Conservation (phyloP, 2,329 filamentous ascomycete species). For the Stachybotrys chartarum region DNA sequence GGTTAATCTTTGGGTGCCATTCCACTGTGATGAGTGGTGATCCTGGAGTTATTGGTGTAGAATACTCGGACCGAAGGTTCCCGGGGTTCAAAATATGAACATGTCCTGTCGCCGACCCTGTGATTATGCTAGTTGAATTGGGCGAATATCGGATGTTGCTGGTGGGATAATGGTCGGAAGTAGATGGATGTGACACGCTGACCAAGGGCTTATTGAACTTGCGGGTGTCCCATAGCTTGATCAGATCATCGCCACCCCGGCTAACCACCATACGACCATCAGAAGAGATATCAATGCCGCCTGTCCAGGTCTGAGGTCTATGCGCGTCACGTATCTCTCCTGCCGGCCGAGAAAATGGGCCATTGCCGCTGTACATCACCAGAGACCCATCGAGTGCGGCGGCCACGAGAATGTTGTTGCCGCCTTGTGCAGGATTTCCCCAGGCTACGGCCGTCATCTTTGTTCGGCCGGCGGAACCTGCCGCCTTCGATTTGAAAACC, state of each 20-base stretch:
- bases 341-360: conserved; percentile 73
- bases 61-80: conserved; percentile 75
- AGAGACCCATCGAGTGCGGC: conserved; percentile 84
- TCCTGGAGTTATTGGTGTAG: conserved; percentile 82
- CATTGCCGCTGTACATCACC: conserved; percentile 86
- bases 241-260: conserved; percentile 80
- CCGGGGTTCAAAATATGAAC: conserved; percentile 92
- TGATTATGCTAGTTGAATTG: conserved; percentile 75
- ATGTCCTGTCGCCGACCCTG: conserved; percentile 77
- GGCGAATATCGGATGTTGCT: conserved; percentile 88
- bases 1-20: conserved; percentile 94
- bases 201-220: conserved; percentile 91
- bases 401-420: conserved; percentile 69
- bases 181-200: conserved; percentile 70
- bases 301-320: conserved; percentile 77
- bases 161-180: conserved; percentile 74
- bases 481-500: conserved; percentile 88
- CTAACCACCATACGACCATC: conserved; percentile 90
- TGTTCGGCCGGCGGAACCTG: conserved; percentile 80
- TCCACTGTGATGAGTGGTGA: conserved; percentile 75
- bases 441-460: conserved; percentile 92
- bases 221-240: conserved; percentile 94
- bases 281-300: conserved; percentile 81
- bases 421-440: conserved; percentile 70
- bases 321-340: conserved; percentile 84